A percentile compares a stretch with the other conserved stretches of the same genome.
phyloP scores from a whole-genome alignment of 805 yeast species.

The Pichia nanzhaoensis region DNA sequence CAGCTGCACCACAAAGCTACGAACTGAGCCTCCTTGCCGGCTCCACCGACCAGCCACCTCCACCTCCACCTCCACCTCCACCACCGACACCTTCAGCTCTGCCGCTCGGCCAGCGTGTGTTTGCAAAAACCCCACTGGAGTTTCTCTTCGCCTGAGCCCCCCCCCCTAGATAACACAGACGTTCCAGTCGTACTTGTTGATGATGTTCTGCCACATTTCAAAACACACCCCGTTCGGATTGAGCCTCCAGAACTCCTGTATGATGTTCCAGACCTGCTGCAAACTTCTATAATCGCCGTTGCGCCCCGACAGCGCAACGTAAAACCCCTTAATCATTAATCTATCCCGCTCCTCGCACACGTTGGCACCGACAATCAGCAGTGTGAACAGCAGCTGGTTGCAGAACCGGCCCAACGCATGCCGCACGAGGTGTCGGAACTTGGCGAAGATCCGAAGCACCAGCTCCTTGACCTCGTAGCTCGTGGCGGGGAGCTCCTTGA shows the following conservation, averaged over 20 bases:
- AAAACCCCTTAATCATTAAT: slow-evolving; percentile 17
- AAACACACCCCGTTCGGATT: slow-evolving; percentile 21
- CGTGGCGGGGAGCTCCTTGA: slow-evolving; percentile 18
- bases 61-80: too few species aligned
- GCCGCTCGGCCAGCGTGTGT: background rate
- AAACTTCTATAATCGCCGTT: slow-evolving; percentile 12
- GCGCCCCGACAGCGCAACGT: slow-evolving; percentile 9
- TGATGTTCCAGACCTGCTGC: slow-evolving; percentile 17
- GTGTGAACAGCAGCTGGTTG: slow-evolving; percentile 18
- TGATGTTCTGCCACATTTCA: slow-evolving; percentile 21
- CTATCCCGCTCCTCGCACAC: slow-evolving; percentile 24
- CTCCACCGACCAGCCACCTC: too few species aligned
- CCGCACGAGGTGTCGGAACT: slow-evolving; percentile 13
- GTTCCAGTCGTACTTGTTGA: slow-evolving; percentile 21
- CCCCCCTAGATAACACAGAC: slow-evolving; percentile 16
- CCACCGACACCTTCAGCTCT: too few species aligned
- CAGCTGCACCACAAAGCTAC: too few species aligned
- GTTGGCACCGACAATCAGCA: slow-evolving; percentile 22
- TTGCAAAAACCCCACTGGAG: background rate
- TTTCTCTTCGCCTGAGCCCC: background rate
- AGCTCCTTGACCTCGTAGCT: slow-evolving; percentile 20
- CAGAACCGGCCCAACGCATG: slow-evolving; percentile 11
- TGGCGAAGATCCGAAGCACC: slow-evolving; percentile 16
- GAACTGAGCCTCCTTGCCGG: too few species aligned
- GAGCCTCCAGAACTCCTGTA: slow-evolving; percentile 21